Conservation (phyloP, 176 grass and related monocot species). For the Hordeum marinum region DNA sequence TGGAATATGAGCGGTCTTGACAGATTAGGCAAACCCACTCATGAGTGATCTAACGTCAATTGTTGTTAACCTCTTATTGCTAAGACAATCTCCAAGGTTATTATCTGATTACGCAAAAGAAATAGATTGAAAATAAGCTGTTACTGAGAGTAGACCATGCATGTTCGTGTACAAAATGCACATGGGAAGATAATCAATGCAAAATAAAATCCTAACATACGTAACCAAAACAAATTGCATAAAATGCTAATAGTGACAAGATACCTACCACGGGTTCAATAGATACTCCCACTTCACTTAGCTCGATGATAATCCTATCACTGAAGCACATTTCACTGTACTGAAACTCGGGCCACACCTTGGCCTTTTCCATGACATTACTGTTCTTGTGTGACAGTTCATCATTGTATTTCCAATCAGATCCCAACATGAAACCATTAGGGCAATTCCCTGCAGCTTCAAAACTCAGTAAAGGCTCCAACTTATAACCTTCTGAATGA, state of each 20-base stretch:
- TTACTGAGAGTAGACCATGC: not conserved
- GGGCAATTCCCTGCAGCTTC: constrained; percentile 37
- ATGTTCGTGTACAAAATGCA: constrained; percentile 24
- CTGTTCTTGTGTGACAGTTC: constrained; percentile 37
- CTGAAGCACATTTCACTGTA: constrained; percentile 70
- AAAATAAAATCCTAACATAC: not conserved
- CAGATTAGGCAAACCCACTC: not conserved
- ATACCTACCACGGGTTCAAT: constrained; percentile 63
- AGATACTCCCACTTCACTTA: constrained; percentile 72
- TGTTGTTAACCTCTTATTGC: not conserved
- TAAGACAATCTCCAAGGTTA: constrained; percentile 5
- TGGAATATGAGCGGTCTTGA: not conserved
- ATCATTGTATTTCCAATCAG: constrained; percentile 58
- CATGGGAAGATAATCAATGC: not conserved
- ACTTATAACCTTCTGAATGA: constrained; percentile 34
- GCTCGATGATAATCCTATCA: constrained; percentile 70
- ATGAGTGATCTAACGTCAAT: not conserved
- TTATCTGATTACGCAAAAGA: not conserved
- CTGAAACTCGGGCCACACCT: constrained; percentile 53
- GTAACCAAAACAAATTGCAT: constrained; percentile 15
- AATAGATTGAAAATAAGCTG: not conserved
- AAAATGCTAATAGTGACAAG: not conserved
- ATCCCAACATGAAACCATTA: constrained; percentile 51
- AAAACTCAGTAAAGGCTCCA: constrained; percentile 42
- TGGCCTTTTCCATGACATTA: constrained; percentile 36